These are phyloP conservation scores for Chrysosphaeria jannelii DNA, from an alignment of 2,329 filamentous ascomycete species.

Conservation along the genomic window DNA sequence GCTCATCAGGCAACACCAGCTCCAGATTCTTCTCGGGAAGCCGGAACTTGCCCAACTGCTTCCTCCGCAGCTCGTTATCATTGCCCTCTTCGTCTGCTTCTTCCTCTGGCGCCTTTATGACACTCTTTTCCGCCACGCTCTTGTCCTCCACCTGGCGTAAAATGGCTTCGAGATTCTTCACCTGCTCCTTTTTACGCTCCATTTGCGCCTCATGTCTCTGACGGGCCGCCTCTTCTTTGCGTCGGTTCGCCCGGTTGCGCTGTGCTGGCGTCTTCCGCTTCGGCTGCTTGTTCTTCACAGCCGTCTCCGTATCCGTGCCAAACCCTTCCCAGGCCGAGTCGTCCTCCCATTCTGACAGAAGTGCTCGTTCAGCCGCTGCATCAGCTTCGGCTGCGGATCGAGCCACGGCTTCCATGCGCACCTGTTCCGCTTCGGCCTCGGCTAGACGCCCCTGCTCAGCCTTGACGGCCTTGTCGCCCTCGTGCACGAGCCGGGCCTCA, in stretches of 20 bases:
- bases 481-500: slow-evolving; percentile 39
- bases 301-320: slow-evolving; percentile 23
- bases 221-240: slow-evolving; percentile 60
- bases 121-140: slow-evolving; percentile 22
- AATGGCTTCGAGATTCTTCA: slow-evolving; percentile 39
- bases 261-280: slow-evolving; percentile 65
- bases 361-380: slow-evolving; percentile 34
- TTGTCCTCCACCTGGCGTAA: slow-evolving; percentile 37
- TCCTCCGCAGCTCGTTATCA: slow-evolving; percentile 34
- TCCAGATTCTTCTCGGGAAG: slow-evolving; percentile 57
- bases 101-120: slow-evolving; percentile 8
- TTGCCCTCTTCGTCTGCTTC: slow-evolving; percentile 25
- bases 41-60: slow-evolving; percentile 41
- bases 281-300: slow-evolving; percentile 38
- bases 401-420: slow-evolving; percentile 35
- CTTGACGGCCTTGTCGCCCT: slow-evolving; percentile 52
- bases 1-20: slow-evolving; percentile 52
- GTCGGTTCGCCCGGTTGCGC: slow-evolving; percentile 61
- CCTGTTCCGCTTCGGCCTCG: slow-evolving; percentile 32
- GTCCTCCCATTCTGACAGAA: slow-evolving; percentile 45
- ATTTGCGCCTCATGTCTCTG: slow-evolving; percentile 47
- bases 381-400: slow-evolving; percentile 44
- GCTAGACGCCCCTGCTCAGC: slow-evolving; percentile 45
- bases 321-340: slow-evolving; percentile 80
- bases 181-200: slow-evolving; percentile 43